Base-by-base conservation (phyloP, 2,329 filamentous ascomycete species). In the Microcyclospora tardicrescens region DNA sequence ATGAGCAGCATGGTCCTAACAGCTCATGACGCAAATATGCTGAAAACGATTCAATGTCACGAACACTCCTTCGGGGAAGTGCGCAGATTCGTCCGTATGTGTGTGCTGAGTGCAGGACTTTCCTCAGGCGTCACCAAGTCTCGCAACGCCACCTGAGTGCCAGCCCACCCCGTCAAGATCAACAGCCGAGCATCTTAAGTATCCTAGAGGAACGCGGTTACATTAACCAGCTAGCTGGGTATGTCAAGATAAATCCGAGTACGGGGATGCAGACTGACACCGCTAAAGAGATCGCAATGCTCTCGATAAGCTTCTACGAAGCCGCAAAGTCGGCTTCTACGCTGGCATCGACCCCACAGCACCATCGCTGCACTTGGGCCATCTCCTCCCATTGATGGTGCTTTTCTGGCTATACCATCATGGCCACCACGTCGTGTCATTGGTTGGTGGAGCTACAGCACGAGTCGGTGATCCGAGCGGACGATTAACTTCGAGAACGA, bases 261-360 rank as follows among this genome's bases (percentile, higher is more conserved):
- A 10, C 19, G 29, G 27, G 19, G 19, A 24, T 8, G 19, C 19
- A 24, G 16, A 35, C 36, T 39, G 33, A 44, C 34, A 28, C 27
- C 24, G 27, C 24, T n/a, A 15, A 40, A 62, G 60, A 33, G 62
- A 64, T 35, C 63, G 70, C 40, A 60, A 71, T 32, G 65, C 66
- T 33, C 70, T 89, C 51, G 71, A 77, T 37, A 68, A 72, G 46
- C 65, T 83, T 15, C 72, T 91, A 64, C 72, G 69, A 5, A 58
- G 64, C 16, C 79, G 77, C 55, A 69, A 79, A 44, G 74, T 85
- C 49, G 80, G 79, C 44, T 78, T 73, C 42, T 93, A 93, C 53
- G 80, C 84, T 38, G 84, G 84, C 49, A 75, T 91, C 52, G 84
- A 93, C 55, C 83, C 84, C 5, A 91, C 84, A 0, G 83, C 82